Percentiles rank a stretch among this genome's conserved stretches.
Evolutionary conservation across 2,329 filamentous ascomycete species (phyloP).

Genomic region (Fusarium sp.): DNA sequence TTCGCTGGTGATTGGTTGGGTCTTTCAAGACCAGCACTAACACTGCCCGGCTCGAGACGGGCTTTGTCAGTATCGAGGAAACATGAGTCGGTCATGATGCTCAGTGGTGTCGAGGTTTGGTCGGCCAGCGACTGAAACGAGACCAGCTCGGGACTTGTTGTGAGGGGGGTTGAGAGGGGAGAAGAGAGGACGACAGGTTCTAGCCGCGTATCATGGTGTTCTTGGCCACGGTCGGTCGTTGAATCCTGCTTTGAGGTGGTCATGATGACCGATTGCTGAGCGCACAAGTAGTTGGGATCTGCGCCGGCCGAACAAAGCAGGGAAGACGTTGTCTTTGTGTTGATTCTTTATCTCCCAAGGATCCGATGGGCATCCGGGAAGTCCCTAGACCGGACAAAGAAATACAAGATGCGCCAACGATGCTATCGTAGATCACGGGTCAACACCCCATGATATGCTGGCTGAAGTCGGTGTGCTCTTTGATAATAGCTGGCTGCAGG

Average conservation of each 20-base stretch:
- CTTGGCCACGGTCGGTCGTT: slow-evolving; percentile 19
- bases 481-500: slow-evolving; percentile 35
- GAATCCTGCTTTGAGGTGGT: slow-evolving; percentile 18
- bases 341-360: slow-evolving; percentile 26
- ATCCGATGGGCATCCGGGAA: slow-evolving; percentile 14
- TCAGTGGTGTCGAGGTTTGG: slow-evolving; percentile 44
- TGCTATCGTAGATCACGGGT: slow-evolving; percentile 40
- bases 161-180: slow-evolving; percentile 39
- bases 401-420: slow-evolving; percentile 19
- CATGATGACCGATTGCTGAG: slow-evolving; percentile 33
- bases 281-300: slow-evolving; percentile 25
- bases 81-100: slow-evolving; percentile 44
- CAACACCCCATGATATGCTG: slow-evolving; percentile 41
- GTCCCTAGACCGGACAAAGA: slow-evolving; percentile 15
- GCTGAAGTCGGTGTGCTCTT: slow-evolving; percentile 39
- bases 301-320: slow-evolving; percentile 23
- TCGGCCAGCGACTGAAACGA: slow-evolving; percentile 45
- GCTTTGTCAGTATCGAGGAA: slow-evolving; percentile 19
- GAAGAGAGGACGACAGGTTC: slow-evolving; percentile 39
- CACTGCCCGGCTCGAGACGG: slow-evolving; percentile 17
- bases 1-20: slow-evolving; percentile 31
- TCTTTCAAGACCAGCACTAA: slow-evolving; percentile 36
- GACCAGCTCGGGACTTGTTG: slow-evolving; percentile 43
- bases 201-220: slow-evolving; percentile 32
- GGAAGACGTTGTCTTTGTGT: slow-evolving; percentile 32